phyloP scores from a whole-genome alignment of 495 filamentous ascomycete species.

The Aspergillus heteromorphus region DNA sequence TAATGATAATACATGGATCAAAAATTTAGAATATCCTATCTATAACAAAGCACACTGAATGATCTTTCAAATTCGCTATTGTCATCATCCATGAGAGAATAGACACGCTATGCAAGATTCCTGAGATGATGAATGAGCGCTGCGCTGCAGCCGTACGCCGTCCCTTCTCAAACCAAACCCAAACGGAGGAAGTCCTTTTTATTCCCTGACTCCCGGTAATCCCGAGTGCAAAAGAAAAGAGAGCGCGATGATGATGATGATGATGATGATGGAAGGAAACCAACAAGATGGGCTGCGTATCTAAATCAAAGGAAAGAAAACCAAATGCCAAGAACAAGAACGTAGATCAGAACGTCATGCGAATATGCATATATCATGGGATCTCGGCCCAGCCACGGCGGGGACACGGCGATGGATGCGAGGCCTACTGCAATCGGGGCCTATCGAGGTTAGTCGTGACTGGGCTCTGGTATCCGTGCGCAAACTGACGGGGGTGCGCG shows the following conservation, averaged over 20 bases:
- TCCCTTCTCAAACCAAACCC: not conserved
- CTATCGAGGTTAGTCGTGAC: not conserved
- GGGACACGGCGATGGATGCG: not conserved
- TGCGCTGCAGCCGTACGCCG: constrained; percentile 6
- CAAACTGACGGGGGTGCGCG: too few species aligned
- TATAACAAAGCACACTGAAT: not conserved
- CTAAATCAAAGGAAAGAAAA: constrained; percentile 3
- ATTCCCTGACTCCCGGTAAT: not conserved
- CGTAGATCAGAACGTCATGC: not conserved
- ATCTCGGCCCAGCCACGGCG: not conserved
- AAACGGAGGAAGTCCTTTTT: not conserved
- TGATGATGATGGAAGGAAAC: too few species aligned
- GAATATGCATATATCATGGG: not conserved
- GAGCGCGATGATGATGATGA: not conserved
- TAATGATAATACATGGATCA: not conserved
- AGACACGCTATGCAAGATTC: constrained; percentile 6
- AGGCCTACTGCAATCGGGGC: not conserved
- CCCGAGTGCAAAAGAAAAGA: not conserved
- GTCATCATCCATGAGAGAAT: constrained; percentile 7
- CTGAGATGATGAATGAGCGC: not conserved
- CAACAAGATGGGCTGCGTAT: not conserved
- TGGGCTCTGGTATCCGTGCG: not conserved
- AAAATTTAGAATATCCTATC: not conserved
- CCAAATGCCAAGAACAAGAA: not conserved
- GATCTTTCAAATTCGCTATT: not conserved